Percentiles rank a stretch among this genome's conserved stretches.
Conservation (phyloP, 805 yeast species). For the Candida ovalis region DNA sequence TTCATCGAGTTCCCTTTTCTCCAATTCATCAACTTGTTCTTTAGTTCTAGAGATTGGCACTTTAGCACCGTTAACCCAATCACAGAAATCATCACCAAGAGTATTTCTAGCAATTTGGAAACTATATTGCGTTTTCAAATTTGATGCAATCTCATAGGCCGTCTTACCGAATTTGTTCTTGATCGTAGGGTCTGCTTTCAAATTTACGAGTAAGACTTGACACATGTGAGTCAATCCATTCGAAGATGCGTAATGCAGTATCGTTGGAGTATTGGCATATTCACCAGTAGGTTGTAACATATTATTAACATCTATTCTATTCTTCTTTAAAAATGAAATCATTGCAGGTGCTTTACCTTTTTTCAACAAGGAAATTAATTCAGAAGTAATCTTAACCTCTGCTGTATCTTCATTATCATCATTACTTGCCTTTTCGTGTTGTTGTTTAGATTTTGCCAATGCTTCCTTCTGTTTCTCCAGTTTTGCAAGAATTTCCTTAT, state of each 20-base stretch:
- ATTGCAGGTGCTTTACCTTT: constrained; percentile 77
- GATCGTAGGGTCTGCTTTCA: constrained; percentile 69
- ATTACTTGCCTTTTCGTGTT: constrained; percentile 7
- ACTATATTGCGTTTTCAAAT: constrained; percentile 41
- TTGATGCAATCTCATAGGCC: constrained; percentile 62
- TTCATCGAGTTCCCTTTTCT: constrained; percentile 32
- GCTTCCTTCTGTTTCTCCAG: constrained; percentile 29
- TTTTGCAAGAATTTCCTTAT: constrained; percentile 27
- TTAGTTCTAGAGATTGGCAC: constrained; percentile 59
- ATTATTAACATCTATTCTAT: constrained; percentile 52
- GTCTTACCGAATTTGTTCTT: constrained; percentile 53
- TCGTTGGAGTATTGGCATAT: constrained; percentile 59
- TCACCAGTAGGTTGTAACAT: constrained; percentile 50
- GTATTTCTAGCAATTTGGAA: constrained; percentile 66
- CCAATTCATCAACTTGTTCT: constrained; percentile 49
- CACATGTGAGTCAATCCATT: constrained; percentile 67
- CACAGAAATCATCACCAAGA: constrained; percentile 64
- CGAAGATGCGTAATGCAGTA: constrained; percentile 74
- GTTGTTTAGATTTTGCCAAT: constrained; percentile 24
- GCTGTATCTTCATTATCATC: constrained; percentile 19
- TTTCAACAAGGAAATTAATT: constrained; percentile 56
- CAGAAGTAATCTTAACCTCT: constrained; percentile 51
- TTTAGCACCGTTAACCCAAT: constrained; percentile 60
- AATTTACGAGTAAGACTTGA: constrained; percentile 51
- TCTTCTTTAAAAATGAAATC: constrained; percentile 54